Conservation (phyloP, 176 grass and related monocot species). For the Oryza glaberrima region DNA sequence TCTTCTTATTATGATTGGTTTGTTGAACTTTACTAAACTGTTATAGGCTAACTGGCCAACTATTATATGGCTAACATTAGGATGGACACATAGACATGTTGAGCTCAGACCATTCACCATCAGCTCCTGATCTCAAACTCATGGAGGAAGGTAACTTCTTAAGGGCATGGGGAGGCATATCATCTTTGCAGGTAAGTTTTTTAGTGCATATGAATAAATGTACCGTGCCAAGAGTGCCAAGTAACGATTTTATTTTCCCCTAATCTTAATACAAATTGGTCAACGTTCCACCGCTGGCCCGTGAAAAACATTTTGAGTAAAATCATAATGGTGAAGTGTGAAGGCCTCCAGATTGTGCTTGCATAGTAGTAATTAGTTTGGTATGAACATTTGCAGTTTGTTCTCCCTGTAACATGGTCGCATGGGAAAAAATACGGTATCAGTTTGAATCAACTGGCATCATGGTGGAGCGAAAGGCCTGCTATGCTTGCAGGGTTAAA, state of each 20-base stretch:
- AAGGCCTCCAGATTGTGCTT: background rate
- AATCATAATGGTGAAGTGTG: background rate
- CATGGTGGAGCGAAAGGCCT: constrained; percentile 95
- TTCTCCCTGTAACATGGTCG: constrained; percentile 92
- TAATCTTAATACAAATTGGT: too few species aligned
- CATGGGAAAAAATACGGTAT: constrained; percentile 76
- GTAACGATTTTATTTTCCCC: background rate
- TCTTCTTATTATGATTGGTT: background rate
- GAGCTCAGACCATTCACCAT: constrained; percentile 98
- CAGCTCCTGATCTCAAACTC: constrained; percentile 82
- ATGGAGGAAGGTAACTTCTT: constrained; percentile 95
- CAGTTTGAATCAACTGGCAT: constrained; percentile 67
- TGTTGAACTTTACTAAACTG: background rate
- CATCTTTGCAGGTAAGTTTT: constrained; percentile 82
- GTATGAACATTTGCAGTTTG: constrained; percentile 67
- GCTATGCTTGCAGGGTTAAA: constrained; percentile 82
- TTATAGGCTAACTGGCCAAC: constrained; percentile 33
- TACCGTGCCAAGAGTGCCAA: background rate
- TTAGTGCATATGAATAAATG: background rate
- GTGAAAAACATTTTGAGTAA: background rate
- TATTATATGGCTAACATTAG: constrained; percentile 34
- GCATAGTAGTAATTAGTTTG: background rate
- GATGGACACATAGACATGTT: constrained; percentile 96
- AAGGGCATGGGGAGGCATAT: constrained; percentile 96
- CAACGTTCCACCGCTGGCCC: too few species aligned